Conservation (phyloP, 2,329 filamentous ascomycete species). For the Akanthomyces dipterigenus region DNA sequence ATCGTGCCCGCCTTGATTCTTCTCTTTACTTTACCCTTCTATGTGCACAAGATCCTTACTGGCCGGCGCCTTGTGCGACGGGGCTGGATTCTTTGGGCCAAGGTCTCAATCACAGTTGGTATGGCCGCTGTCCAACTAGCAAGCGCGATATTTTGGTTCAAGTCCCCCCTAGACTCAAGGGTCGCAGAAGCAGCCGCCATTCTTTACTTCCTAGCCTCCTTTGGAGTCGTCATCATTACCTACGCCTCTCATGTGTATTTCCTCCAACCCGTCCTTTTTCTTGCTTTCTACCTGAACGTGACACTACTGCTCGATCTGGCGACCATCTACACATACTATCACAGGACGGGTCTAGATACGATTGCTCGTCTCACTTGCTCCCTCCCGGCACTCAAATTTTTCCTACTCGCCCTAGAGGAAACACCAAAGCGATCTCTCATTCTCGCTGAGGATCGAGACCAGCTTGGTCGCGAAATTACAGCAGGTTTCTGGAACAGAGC, state of each 20-base stretch:
- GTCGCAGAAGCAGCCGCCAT: slow-evolving; percentile 23
- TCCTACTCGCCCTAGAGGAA: slow-evolving; percentile 26
- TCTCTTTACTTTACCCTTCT: too few relatives aligned
- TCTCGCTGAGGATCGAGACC: neutral
- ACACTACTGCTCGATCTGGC: slow-evolving; percentile 28
- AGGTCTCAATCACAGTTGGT: slow-evolving; percentile 8
- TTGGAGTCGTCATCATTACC: slow-evolving; percentile 22
- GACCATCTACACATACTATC: slow-evolving; percentile 25
- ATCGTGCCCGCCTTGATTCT: too few relatives aligned
- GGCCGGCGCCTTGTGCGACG: too few relatives aligned
- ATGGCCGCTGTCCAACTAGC: slow-evolving; percentile 15
- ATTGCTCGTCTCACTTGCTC: slow-evolving; percentile 24
- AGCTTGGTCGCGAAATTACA: slow-evolving; percentile 15
- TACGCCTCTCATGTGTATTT: slow-evolving; percentile 28
- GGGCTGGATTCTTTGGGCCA: slow-evolving; percentile 17
- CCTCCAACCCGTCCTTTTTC: slow-evolving; percentile 25
- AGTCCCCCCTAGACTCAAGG: slow-evolving; percentile 13
- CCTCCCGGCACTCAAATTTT: slow-evolving; percentile 20
- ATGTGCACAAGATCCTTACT: too few relatives aligned
- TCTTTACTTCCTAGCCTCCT: slow-evolving; percentile 20
- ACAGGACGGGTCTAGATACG: slow-evolving; percentile 18
- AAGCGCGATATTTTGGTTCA: slow-evolving; percentile 23
- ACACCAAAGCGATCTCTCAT: slow-evolving; percentile 18
- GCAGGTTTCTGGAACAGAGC: slow-evolving; percentile 15
- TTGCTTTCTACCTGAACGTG: slow-evolving; percentile 25